These are phyloP conservation scores for Candolleomyces aberdarensis DNA, from an alignment of 768 basidiomycete genomes.

Conservation along the genomic window DNA sequence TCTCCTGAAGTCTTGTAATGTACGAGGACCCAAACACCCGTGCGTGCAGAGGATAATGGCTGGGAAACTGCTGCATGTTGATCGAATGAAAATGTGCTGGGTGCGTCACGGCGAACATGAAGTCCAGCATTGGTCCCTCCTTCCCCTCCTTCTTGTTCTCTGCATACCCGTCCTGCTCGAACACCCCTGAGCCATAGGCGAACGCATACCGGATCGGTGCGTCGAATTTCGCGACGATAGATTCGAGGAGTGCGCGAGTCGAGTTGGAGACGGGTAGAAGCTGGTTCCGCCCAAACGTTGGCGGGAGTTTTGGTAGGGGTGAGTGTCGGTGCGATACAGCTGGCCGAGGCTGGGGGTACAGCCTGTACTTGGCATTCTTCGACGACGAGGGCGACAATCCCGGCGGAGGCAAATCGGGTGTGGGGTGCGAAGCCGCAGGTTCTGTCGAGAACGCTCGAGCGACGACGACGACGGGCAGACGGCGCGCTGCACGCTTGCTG, in stretches of 20 bases:
- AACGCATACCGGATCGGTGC: slow-evolving; percentile 96
- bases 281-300: slow-evolving; percentile 79
- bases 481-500: background rate
- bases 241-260: slow-evolving; percentile 76
- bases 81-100: slow-evolving; percentile 92
- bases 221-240: slow-evolving; percentile 75
- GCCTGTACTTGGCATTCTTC: slow-evolving; percentile 29
- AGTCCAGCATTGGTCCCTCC: slow-evolving; percentile 83
- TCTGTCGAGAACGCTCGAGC: slow-evolving; percentile 13
- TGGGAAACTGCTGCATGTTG: slow-evolving; percentile 89
- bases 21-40: slow-evolving; percentile 80
- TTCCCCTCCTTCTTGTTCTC: slow-evolving; percentile 18
- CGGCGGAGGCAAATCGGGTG: slow-evolving; percentile 9
- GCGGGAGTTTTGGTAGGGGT: slow-evolving; percentile 54
- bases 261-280: slow-evolving; percentile 75
- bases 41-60: slow-evolving; percentile 90
- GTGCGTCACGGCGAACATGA: slow-evolving; percentile 94
- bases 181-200: slow-evolving; percentile 96
- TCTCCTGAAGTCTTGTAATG: slow-evolving; percentile 72
- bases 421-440: background rate
- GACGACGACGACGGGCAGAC: background rate
- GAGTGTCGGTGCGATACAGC: slow-evolving; percentile 33
- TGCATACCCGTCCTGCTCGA: slow-evolving; percentile 83
- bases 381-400: slow-evolving; percentile 7
- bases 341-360: slow-evolving; percentile 48